These are phyloP conservation scores for Viola odorata DNA, from an alignment of 345 rosid genomes.

Conservation along the genomic window DNA sequence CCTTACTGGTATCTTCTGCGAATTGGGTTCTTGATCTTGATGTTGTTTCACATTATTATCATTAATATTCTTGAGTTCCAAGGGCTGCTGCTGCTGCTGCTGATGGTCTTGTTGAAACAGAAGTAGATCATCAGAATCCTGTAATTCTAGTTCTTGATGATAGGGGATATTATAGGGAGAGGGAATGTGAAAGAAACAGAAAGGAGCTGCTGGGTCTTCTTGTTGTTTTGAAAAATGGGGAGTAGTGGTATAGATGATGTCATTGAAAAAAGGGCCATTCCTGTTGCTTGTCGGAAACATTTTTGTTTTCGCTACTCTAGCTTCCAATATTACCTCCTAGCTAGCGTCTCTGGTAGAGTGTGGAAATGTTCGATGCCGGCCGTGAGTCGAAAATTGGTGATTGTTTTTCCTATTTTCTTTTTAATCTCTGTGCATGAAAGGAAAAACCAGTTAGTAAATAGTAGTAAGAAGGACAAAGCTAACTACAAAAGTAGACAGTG, in stretches of 20 bases:
- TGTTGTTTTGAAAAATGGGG: conserved; percentile 11
- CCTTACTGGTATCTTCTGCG: conserved; percentile 2
- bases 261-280: conserved; percentile 30
- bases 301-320: conserved; percentile 18
- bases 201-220: conserved; percentile 32
- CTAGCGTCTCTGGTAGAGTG: neutral
- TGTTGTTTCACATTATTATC: conserved; percentile 22
- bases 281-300: conserved; percentile 41
- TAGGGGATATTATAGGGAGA: conserved; percentile 39
- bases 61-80: conserved; percentile 3
- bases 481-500: no score
- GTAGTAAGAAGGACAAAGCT: no score
- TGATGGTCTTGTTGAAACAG: conserved; percentile 25
- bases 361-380: conserved; percentile 17
- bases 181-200: conserved; percentile 36
- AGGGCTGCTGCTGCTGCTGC: conserved; percentile 19
- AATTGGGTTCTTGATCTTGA: neutral
- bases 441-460: no score
- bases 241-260: conserved; percentile 18
- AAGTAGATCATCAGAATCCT: neutral
- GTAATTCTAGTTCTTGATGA: conserved; percentile 18
- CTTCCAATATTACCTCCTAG: neutral
- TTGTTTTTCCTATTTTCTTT: no score
- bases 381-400: neutral
- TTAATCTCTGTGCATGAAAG: no score